Evolutionary conservation across 2,329 filamentous ascomycete genomes (phyloP).

Genomic region (Cercospora sp.): DNA sequence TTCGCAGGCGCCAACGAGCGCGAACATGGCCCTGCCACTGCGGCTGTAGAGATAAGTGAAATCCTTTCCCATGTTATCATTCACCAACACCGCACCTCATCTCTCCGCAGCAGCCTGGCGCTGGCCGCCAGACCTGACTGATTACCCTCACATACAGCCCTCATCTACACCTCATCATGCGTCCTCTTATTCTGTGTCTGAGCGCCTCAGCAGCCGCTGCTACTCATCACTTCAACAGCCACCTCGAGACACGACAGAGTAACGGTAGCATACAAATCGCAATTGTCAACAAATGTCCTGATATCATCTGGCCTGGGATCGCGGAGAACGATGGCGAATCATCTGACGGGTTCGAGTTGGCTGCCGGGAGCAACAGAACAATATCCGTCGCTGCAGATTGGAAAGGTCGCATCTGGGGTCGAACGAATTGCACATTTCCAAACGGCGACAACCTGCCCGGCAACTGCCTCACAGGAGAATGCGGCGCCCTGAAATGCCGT

Average conservation of each 20-base stretch:
- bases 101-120: slow-evolving; percentile 1
- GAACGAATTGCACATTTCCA: slow-evolving; percentile 80
- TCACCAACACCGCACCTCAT: slow-evolving; percentile 1
- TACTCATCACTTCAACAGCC: background rate
- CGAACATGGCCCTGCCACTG: background rate
- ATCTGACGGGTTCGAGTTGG: slow-evolving; percentile 65
- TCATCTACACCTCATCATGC: slow-evolving; percentile 5
- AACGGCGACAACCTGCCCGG: slow-evolving; percentile 57
- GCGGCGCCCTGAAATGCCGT: slow-evolving; percentile 67
- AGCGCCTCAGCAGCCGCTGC: background rate
- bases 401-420: slow-evolving; percentile 79
- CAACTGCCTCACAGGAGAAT: slow-evolving; percentile 72
- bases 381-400: slow-evolving; percentile 71
- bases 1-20: slow-evolving; percentile 8
- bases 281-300: slow-evolving; percentile 70
- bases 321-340: slow-evolving; percentile 66
- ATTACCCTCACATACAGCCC: background rate
- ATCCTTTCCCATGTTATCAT: background rate
- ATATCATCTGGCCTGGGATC: slow-evolving; percentile 74
- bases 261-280: slow-evolving; percentile 53
- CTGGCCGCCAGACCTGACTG: slow-evolving; percentile 7
- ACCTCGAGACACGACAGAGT: slow-evolving; percentile 2
- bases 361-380: slow-evolving; percentile 57
- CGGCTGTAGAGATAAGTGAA: background rate
- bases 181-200: background rate